Percentiles rank a stretch among this genome's conserved stretches.
phyloP scores from a whole-genome alignment of 1,139 yeast genomes.

The Nakaseomyces bracarensis region DNA sequence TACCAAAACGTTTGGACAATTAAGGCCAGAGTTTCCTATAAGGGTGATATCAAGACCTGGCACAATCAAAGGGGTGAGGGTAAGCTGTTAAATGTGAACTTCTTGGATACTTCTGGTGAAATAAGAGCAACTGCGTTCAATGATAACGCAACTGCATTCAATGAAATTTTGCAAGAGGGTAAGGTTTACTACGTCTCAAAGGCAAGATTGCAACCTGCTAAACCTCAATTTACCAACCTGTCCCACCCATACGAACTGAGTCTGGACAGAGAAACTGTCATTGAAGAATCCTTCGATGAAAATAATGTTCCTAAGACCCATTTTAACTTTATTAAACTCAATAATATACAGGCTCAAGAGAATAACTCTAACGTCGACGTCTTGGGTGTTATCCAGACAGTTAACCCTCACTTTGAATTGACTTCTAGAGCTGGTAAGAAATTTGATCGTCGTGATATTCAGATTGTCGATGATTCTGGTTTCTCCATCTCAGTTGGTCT shows the following conservation, averaged over 20 bases:
- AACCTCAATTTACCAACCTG: constrained; percentile 77
- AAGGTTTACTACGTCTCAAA: constrained; percentile 78
- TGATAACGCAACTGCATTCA: constrained; percentile 72
- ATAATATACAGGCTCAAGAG: constrained; percentile 57
- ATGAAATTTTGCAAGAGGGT: constrained; percentile 74
- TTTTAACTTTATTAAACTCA: constrained; percentile 67
- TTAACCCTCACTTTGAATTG: constrained; percentile 66
- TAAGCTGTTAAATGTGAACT: constrained; percentile 76
- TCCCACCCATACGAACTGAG: constrained; percentile 82
- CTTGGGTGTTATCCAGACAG: constrained; percentile 73
- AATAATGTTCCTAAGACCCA: constrained; percentile 68
- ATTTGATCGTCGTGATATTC: constrained; percentile 82
- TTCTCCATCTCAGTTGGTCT: constrained; percentile 71
- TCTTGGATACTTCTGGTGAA: constrained; percentile 92
- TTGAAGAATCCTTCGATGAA: constrained; percentile 63
- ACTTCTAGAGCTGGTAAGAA: constrained; percentile 93
- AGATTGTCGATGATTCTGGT: constrained; percentile 78
- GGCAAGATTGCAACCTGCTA: constrained; percentile 75
- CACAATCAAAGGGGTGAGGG: constrained; percentile 84
- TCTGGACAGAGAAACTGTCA: constrained; percentile 69
- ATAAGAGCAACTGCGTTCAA: constrained; percentile 94
- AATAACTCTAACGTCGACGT: constrained; percentile 73
- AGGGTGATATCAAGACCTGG: constrained; percentile 85
- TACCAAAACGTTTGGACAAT: constrained; percentile 88
- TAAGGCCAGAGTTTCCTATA: constrained; percentile 82